Evolutionary conservation across 306 rosid genomes (phyloP).

Genomic region (Arachis stenosperma): DNA sequence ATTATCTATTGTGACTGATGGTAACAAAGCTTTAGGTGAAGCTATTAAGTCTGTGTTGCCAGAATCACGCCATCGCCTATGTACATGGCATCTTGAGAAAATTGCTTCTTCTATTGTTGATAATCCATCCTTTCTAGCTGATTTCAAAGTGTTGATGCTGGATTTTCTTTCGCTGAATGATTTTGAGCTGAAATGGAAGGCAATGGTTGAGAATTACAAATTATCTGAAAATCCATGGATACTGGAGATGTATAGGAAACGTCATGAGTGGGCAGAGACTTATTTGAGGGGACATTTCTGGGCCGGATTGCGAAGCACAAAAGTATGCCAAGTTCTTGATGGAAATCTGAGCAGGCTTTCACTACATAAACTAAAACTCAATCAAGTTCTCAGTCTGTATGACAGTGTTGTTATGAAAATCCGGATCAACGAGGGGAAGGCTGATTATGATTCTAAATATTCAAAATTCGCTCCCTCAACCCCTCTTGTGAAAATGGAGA

Average conservation of each 20-base stretch:
- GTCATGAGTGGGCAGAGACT: conserved; percentile 37
- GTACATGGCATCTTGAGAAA: conserved; percentile 29
- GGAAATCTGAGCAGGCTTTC: background rate
- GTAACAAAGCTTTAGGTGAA: conserved; percentile 3
- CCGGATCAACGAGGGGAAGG: conserved; percentile 21
- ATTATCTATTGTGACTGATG: conserved; percentile 31
- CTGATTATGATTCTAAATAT: background rate
- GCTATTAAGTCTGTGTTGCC: conserved; percentile 31
- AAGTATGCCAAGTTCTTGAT: conserved; percentile 16
- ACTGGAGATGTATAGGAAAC: conserved; percentile 10
- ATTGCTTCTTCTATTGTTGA: background rate
- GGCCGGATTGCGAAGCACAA: conserved; percentile 26
- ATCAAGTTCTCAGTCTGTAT: background rate
- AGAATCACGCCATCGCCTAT: conserved; percentile 9
- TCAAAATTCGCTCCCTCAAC: background rate
- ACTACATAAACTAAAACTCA: background rate
- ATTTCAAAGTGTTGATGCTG: conserved; percentile 29
- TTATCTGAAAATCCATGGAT: conserved; percentile 18
- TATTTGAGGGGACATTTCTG: conserved; percentile 34
- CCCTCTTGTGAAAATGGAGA: conserved; percentile 13
- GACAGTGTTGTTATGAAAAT: background rate
- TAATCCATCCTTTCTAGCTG: background rate
- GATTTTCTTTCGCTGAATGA: conserved; percentile 10
- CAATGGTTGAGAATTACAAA: conserved; percentile 15
- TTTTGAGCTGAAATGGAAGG: conserved; percentile 32